phyloP scores from a whole-genome alignment of 2,329 filamentous ascomycete genomes.

The Talaromyces sp. region DNA sequence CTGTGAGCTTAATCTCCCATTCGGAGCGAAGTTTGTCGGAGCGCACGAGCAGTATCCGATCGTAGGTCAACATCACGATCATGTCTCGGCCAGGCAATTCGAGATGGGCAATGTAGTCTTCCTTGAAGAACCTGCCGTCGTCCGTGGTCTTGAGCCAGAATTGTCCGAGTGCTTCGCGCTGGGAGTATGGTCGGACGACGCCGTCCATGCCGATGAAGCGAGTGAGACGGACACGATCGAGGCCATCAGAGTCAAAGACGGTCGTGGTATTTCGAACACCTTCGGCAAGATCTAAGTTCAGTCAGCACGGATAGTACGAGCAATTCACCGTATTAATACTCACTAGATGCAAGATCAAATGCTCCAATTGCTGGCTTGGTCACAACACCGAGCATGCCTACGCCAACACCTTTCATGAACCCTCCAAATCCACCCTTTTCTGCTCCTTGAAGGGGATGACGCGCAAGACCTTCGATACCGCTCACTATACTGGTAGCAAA shows the following conservation, averaged over 20 bases:
- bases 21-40: conserved; percentile 81
- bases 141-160: conserved; percentile 99
- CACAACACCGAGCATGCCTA: conserved; percentile 87
- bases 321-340: conserved; percentile 17
- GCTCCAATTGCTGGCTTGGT: conserved; percentile 97
- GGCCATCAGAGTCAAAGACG: conserved; percentile 89
- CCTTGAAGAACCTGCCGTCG: conserved; percentile 96
- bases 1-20: conserved; percentile 94
- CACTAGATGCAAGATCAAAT: conserved; percentile 87
- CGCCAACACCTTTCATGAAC: conserved; percentile 97
- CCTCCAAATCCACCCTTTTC: conserved; percentile 91
- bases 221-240: conserved; percentile 89
- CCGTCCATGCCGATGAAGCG: conserved; percentile 90
- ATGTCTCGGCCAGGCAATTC: conserved; percentile 86
- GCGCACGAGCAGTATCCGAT: conserved; percentile 83
- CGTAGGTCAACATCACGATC: conserved; percentile 83
- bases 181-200: conserved; percentile 88
- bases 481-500: conserved; percentile 89
- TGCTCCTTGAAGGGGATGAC: conserved; percentile 90
- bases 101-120: conserved; percentile 93
- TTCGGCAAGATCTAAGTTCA: conserved; percentile 68
- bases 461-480: conserved; percentile 86
- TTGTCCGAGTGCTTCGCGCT: conserved; percentile 91
- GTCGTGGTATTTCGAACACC: conserved; percentile 98
- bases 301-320: not conserved